Evolutionary conservation across 768 basidiomycete genomes (phyloP).

Genomic region (Kwoniella bestiolae): DNA sequence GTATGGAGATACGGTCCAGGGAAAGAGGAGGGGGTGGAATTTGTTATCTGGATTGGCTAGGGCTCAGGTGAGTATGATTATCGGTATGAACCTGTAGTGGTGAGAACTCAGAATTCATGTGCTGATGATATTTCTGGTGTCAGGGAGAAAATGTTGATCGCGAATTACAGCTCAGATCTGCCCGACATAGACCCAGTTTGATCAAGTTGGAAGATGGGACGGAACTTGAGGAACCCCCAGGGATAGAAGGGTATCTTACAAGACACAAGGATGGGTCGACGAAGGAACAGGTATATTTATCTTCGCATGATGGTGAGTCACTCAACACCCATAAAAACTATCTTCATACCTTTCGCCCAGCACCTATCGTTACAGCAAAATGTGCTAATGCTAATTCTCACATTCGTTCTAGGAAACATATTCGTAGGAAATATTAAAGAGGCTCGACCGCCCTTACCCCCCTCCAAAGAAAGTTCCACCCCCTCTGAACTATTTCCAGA

Average conservation of each 20-base stretch:
- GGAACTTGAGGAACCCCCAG: constrained; percentile 72
- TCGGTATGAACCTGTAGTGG: too few species aligned
- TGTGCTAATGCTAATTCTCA: background rate
- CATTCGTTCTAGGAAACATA: constrained; percentile 52
- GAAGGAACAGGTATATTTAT: constrained; percentile 42
- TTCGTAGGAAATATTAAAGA: constrained; percentile 36
- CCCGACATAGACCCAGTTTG: constrained; percentile 67
- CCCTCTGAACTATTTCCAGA: constrained; percentile 36
- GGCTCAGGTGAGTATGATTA: constrained; percentile 68
- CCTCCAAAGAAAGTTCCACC: constrained; percentile 30
- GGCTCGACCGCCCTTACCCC: constrained; percentile 44
- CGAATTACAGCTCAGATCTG: constrained; percentile 72
- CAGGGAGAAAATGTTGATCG: constrained; percentile 29
- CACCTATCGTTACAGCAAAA: too few species aligned
- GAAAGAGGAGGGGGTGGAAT: constrained; percentile 69
- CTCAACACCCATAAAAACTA: too few species aligned
- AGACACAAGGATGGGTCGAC: constrained; percentile 26
- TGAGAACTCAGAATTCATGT: too few species aligned
- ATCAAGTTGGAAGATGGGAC: constrained; percentile 61
- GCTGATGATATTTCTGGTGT: constrained; percentile 8
- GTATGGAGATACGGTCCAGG: constrained; percentile 65
- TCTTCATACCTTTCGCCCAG: too few species aligned
- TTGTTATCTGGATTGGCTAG: constrained; percentile 77
- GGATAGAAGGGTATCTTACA: constrained; percentile 81
- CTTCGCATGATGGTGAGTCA: constrained; percentile 47